phyloP scores from a whole-genome alignment of 805 yeast genomes.

The Huiozyma sinensis region DNA sequence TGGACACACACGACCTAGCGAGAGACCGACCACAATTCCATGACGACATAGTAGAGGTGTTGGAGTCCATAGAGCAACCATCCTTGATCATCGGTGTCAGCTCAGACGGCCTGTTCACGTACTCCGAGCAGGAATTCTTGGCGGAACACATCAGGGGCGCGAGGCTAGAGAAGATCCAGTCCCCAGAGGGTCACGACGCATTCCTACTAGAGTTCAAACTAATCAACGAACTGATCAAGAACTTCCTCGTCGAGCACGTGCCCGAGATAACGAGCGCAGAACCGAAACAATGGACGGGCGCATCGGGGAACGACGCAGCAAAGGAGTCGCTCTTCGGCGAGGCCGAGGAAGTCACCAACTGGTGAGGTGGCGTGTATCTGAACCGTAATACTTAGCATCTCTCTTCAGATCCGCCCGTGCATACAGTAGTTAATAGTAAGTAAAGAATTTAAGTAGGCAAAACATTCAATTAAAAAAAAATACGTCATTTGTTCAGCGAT shows the following conservation, averaged over 20 bases:
- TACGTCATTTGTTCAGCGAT: neutral
- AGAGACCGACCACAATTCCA: conserved; percentile 50
- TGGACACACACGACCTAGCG: conserved; percentile 91
- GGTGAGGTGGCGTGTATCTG: conserved; percentile 40
- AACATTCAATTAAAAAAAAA: neutral
- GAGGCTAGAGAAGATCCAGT: conserved; percentile 56
- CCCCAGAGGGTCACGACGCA: conserved; percentile 98
- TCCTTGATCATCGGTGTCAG: conserved; percentile 79
- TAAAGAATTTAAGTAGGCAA: no score
- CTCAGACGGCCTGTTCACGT: conserved; percentile 88
- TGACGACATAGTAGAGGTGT: conserved; percentile 34
- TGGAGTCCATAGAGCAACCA: conserved; percentile 57
- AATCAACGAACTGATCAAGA: conserved; percentile 59
- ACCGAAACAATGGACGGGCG: conserved; percentile 27
- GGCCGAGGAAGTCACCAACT: conserved; percentile 85
- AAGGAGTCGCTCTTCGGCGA: conserved; percentile 80
- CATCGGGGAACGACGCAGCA: conserved; percentile 33
- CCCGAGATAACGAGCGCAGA: conserved; percentile 44
- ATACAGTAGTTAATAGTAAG: neutral
- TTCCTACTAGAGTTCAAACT: conserved; percentile 80
- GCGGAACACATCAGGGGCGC: conserved; percentile 68
- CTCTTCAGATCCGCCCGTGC: neutral
- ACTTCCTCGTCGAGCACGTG: conserved; percentile 49
- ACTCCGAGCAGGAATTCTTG: conserved; percentile 79
- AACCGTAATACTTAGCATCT: neutral